A percentile compares a stretch with the other conserved stretches of the same genome.
phyloP scores from a whole-genome alignment of 331 rosid genomes.

The Malus hybrid region DNA sequence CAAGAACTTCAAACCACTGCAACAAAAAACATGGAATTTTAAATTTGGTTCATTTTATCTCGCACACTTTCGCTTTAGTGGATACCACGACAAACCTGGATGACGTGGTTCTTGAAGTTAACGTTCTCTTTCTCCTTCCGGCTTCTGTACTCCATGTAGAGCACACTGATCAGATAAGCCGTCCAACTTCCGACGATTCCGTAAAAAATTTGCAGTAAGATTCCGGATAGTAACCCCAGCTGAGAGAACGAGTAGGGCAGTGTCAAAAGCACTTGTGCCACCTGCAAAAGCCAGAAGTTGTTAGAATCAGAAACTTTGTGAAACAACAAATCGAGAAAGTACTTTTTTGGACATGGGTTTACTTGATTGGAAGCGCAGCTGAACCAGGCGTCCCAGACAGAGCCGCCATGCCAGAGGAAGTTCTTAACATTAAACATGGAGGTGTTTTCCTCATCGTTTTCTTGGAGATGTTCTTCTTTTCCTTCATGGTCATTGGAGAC shows the following conservation, averaged over 20 bases:
- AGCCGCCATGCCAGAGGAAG: slow-evolving; percentile 97
- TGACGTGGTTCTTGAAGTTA: slow-evolving; percentile 89
- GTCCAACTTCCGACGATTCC: slow-evolving; percentile 97
- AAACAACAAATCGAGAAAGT: not conserved
- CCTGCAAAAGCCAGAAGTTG: slow-evolving; percentile 29
- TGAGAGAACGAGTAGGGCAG: slow-evolving; percentile 95
- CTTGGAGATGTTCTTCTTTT: slow-evolving; percentile 18
- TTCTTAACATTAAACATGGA: slow-evolving; percentile 49
- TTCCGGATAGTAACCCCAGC: slow-evolving; percentile 83
- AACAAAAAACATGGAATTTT: slow-evolving; percentile 1
- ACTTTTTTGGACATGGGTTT: not conserved
- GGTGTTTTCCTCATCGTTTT: slow-evolving; percentile 23
- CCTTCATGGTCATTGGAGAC: slow-evolving; percentile 47
- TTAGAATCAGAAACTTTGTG: not conserved
- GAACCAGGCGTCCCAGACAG: slow-evolving; percentile 98
- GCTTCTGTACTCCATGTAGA: slow-evolving; percentile 71
- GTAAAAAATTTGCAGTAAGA: slow-evolving; percentile 74
- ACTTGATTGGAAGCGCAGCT: slow-evolving; percentile 99
- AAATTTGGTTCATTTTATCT: not conserved
- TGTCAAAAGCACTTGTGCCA: slow-evolving; percentile 88
- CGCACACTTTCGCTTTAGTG: not conserved
- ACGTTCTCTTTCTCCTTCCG: slow-evolving; percentile 91
- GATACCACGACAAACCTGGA: slow-evolving; percentile 48
- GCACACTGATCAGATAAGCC: slow-evolving; percentile 90
- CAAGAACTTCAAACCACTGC: slow-evolving; percentile 98